These are phyloP conservation scores for Spathaspora sp. DNA, from an alignment of 805 yeast species.

Conservation along the genomic window DNA sequence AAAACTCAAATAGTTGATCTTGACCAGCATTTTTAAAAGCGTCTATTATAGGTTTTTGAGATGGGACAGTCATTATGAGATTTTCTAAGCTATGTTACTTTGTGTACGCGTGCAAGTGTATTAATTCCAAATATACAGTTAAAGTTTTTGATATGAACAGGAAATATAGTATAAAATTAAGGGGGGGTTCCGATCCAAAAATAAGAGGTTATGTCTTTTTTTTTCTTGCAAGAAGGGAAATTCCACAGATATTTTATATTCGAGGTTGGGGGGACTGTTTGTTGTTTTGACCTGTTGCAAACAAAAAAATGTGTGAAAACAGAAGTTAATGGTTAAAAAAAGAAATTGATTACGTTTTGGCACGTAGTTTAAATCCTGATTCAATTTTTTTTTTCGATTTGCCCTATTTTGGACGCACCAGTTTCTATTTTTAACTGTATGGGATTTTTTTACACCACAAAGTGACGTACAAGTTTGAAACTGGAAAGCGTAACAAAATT, in stretches of 20 bases:
- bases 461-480: neutral
- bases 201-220: neutral
- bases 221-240: neutral
- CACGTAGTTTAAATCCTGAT: neutral
- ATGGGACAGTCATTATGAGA: constrained; percentile 9
- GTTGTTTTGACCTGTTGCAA: neutral
- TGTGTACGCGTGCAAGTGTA: neutral
- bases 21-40: constrained; percentile 47
- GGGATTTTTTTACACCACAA: neutral
- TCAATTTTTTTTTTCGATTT: neutral
- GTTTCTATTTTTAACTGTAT: neutral
- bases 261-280: neutral
- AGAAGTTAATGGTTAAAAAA: neutral
- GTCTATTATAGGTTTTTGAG: constrained; percentile 15
- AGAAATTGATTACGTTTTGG: neutral
- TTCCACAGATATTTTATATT: neutral
- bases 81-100: neutral
- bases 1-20: constrained; percentile 48
- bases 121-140: neutral
- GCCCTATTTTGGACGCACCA: neutral
- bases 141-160: neutral
- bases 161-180: neutral
- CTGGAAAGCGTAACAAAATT: neutral
- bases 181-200: neutral
- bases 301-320: neutral